phyloP scores from a whole-genome alignment of 768 basidiomycete genomes.

The Mycena olivaceomarginata region DNA sequence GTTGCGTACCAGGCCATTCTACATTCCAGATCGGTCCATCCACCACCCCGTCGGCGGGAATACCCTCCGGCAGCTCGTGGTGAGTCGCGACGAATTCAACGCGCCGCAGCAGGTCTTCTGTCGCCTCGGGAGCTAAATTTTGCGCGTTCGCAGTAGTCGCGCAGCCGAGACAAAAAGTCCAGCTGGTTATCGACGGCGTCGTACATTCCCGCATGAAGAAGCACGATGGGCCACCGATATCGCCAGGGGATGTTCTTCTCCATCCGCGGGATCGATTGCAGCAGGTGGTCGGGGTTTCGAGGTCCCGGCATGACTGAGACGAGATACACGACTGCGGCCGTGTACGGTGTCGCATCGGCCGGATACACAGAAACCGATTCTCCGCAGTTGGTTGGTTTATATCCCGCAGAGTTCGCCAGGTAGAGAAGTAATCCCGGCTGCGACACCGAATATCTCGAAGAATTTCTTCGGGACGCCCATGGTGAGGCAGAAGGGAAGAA shows the following conservation, averaged over 20 bases:
- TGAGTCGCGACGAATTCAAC: slow-evolving; percentile 13
- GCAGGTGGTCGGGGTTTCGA: not conserved
- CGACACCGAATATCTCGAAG: not conserved
- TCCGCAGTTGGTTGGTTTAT: not conserved
- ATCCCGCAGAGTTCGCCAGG: not conserved
- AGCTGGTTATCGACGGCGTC: not conserved
- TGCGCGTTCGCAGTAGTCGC: not conserved
- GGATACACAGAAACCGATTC: not conserved
- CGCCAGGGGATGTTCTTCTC: not conserved
- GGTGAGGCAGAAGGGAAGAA: not conserved
- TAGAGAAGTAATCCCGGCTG: not conserved
- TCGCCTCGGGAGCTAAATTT: slow-evolving; percentile 3
- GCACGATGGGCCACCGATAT: slow-evolving; percentile 20
- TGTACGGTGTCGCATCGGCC: slow-evolving; percentile 2
- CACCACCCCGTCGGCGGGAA: not conserved
- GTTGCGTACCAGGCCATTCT: slow-evolving; percentile 29
- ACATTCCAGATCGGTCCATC: slow-evolving; percentile 18
- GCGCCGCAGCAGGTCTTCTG: slow-evolving; percentile 6
- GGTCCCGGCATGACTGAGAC: not conserved
- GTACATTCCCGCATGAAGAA: slow-evolving; percentile 23
- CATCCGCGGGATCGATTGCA: not conserved
- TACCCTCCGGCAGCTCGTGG: slow-evolving; percentile 26
- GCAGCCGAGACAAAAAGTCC: slow-evolving; percentile 8
- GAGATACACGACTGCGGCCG: slow-evolving; percentile 12
- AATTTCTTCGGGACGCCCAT: not conserved